A percentile compares a stretch with the other conserved stretches of the same genome.
These are phyloP conservation scores for Hondaea fermentalgiana DNA, from an alignment of 108 stramenopile genomes.

Conservation along the genomic window DNA sequence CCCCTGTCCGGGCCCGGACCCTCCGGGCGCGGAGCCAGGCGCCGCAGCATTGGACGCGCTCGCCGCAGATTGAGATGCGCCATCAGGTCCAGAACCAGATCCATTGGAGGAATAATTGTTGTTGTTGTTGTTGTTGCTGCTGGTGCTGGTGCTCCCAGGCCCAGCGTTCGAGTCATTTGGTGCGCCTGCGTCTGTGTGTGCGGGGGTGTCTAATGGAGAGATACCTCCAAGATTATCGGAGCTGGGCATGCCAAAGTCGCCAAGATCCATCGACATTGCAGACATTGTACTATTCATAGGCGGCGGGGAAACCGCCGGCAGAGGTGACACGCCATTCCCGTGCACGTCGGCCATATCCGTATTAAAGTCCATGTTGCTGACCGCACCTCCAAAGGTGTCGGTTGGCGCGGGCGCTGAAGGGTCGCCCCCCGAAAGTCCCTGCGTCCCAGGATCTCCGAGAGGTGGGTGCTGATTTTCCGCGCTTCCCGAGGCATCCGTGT, in stretches of 20 bases:
- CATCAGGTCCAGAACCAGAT: not conserved
- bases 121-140: not conserved
- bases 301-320: not conserved
- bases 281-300: not conserved
- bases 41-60: not conserved
- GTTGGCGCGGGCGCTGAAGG: no score
- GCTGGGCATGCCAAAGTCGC: not conserved
- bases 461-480: no score
- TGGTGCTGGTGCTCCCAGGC: not conserved
- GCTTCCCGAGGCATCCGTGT: no score
- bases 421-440: no score
- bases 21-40: not conserved
- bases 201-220: not conserved
- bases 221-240: not conserved
- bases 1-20: not conserved
- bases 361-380: no score
- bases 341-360: no score
- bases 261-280: not conserved
- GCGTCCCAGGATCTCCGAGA: no score
- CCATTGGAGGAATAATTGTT: not conserved
- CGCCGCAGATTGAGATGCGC: not conserved
- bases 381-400: no score
- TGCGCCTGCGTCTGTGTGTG: not conserved
- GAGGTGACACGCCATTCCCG: not conserved
- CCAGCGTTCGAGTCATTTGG: no score